These are phyloP conservation scores for Aureobasidium sp. DNA, from an alignment of 2,329 filamentous ascomycete genomes.

Conservation along the genomic window DNA sequence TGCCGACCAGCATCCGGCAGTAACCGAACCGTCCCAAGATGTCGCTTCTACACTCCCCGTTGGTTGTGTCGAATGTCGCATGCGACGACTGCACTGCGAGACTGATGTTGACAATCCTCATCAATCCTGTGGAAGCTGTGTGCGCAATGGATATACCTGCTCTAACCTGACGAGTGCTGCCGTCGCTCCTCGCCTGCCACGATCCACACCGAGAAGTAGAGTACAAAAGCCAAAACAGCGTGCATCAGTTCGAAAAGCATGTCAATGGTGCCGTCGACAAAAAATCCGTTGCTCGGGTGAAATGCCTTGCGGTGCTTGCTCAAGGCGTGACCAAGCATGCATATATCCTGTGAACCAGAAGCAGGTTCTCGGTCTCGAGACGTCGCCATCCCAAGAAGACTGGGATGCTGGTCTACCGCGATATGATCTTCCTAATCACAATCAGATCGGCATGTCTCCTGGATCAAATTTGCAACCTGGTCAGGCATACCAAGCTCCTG, in stretches of 20 bases:
- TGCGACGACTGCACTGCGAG: conserved; percentile 6
- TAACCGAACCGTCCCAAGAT: conserved; percentile 1
- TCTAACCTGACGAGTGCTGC: conserved; percentile 5
- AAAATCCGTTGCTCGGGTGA: conserved; percentile 8
- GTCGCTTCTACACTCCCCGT: neutral
- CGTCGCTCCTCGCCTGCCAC: neutral
- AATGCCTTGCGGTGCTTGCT: neutral
- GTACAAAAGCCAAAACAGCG: conserved; percentile 3
- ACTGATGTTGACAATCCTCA: conserved; percentile 2
- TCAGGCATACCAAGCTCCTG: neutral
- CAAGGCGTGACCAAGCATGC: conserved; percentile 3
- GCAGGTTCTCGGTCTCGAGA: neutral
- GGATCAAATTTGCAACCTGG: neutral
- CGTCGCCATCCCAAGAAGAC: neutral
- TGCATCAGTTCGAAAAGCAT: neutral
- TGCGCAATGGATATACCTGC: conserved; percentile 8
- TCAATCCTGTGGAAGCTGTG: conserved; percentile 4
- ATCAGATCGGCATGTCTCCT: neutral
- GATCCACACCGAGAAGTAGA: neutral
- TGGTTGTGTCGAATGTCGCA: conserved; percentile 13
- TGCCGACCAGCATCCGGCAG: conserved; percentile 7
- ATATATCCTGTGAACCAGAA: too few species aligned
- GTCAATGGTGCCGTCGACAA: conserved; percentile 9
- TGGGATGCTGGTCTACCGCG: neutral
- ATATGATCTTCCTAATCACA: neutral